Evolutionary conservation across 1,284 basidiomycete species (phyloP).

Genomic region (Tilletia indica): DNA sequence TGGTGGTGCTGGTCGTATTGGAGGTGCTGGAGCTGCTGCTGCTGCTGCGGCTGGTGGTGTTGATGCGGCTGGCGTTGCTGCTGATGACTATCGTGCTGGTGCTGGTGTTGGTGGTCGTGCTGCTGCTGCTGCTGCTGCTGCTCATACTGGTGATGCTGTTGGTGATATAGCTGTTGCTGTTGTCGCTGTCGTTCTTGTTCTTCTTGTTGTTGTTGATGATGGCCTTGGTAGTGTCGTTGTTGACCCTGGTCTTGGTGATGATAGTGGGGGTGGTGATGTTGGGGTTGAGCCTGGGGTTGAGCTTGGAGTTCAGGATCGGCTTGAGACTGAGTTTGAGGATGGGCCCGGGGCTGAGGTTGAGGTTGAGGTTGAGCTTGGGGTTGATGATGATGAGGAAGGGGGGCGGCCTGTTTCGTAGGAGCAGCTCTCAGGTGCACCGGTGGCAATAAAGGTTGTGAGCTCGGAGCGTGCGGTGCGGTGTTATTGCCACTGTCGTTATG

Average conservation of each 20-base stretch:
- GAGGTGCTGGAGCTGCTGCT: too few relatives aligned
- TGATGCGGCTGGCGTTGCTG: background rate
- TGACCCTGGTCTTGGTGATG: constrained; percentile 11
- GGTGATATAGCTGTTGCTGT: background rate
- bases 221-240: background rate
- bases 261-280: background rate
- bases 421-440: background rate
- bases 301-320: background rate
- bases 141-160: constrained; percentile 10
- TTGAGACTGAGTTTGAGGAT: background rate
- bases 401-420: background rate
- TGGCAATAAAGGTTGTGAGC: background rate
- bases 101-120: background rate
- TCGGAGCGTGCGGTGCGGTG: background rate
- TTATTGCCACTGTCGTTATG: background rate
- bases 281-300: background rate
- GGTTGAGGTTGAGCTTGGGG: background rate
- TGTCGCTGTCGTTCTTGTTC: background rate
- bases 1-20: too few relatives aligned
- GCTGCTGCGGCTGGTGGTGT: too few relatives aligned
- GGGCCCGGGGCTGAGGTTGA: background rate
- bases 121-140: constrained; percentile 18
- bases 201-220: constrained; percentile 7
- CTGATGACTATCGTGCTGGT: background rate
- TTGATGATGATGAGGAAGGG: background rate